These are phyloP conservation scores for Malus asiatica DNA, from an alignment of 306 rosid species.

Conservation along the genomic window DNA sequence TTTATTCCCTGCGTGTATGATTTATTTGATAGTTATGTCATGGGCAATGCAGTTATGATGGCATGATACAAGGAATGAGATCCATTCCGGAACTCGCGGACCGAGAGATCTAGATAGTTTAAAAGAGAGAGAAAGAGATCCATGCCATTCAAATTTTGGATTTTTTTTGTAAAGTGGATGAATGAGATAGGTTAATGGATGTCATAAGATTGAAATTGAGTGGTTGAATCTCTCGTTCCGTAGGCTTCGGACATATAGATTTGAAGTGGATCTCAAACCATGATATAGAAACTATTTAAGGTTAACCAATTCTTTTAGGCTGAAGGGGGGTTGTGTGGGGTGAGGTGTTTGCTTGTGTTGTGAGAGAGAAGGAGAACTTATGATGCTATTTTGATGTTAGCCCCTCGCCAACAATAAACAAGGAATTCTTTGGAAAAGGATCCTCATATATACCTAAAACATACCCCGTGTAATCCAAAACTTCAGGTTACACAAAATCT, in stretches of 20 bases:
- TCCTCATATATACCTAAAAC: constrained; percentile 15
- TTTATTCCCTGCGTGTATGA: not conserved
- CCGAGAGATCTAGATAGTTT: no score
- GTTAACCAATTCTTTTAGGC: not conserved
- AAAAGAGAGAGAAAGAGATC: no score
- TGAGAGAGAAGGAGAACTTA: not conserved
- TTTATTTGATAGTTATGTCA: not conserved
- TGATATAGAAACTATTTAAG: not conserved
- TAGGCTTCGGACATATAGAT: no score
- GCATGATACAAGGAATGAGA: no score
- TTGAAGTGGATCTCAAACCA: no score
- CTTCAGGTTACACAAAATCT: constrained; percentile 50
- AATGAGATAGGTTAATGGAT: no score
- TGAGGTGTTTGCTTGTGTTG: not conserved
- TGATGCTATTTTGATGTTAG: not conserved
- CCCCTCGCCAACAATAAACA: constrained; percentile 6
- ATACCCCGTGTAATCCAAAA: constrained; percentile 40
- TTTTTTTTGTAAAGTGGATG: no score
- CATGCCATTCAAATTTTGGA: no score
- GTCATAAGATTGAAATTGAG: no score
- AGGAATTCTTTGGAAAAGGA: constrained; percentile 28
- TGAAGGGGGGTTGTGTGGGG: not conserved
- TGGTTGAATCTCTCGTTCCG: no score
- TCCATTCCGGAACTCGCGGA: accelerated
- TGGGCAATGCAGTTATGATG: not conserved